phyloP scores from a whole-genome alignment of 305 asterid genomes.

The Salvia sclarea region DNA sequence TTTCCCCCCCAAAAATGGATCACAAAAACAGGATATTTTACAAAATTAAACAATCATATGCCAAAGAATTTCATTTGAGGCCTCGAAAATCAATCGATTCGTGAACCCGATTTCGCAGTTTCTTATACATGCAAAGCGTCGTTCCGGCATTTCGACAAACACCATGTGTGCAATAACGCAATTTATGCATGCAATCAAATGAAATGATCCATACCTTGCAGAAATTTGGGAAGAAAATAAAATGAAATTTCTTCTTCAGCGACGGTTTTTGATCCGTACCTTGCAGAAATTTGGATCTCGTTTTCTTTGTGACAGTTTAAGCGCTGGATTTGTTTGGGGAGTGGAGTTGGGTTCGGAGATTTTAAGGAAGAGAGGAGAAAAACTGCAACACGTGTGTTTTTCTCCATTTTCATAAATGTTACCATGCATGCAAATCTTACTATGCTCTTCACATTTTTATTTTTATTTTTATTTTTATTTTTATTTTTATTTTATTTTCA shows the following conservation, averaged over 20 bases:
- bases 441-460: neutral
- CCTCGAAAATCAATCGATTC: no score
- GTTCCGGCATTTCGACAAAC: neutral
- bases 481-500: no score
- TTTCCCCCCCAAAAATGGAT: neutral
- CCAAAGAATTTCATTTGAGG: no score
- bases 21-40: conserved; percentile 12
- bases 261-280: no score
- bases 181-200: neutral
- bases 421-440: neutral
- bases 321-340: conserved; percentile 29
- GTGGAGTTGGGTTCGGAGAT: conserved; percentile 42
- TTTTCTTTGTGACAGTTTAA: conserved; percentile 20
- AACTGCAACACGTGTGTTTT: conserved; percentile 34
- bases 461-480: no score
- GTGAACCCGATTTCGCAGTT: neutral
- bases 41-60: neutral
- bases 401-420: neutral
- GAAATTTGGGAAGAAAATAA: conserved; percentile 1
- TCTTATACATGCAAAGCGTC: conserved; percentile 1
- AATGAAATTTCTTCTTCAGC: neutral
- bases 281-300: no score
- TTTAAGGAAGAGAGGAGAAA: conserved; percentile 36
- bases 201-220: conserved; percentile 26
- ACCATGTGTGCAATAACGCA: neutral